Evolutionary conservation across 2,329 filamentous ascomycete genomes (phyloP), one percentile per base, ranked within the genome.

Genomic region (Samsoniella hepiali): DNA sequence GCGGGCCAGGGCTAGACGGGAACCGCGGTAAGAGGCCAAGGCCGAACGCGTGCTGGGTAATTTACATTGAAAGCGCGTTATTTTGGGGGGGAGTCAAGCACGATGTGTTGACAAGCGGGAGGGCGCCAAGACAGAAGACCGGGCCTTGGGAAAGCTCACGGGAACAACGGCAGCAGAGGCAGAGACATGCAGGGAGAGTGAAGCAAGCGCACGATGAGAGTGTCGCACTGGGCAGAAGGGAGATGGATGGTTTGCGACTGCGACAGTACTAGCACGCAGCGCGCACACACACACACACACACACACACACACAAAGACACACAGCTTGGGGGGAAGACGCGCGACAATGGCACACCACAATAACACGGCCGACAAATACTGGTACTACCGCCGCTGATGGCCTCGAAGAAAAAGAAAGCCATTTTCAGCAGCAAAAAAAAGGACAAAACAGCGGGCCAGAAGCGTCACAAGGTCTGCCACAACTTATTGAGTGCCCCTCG

Each of bases 391-490:
- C 22, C 45, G 34, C 34, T n/a, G 15, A 59, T 40, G 57, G 34
- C 22, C 32, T 17, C 15, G 44, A 40, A 29, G 31, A 22, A 60
- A 42, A 9, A 42, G 31, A 50, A 29, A 34, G 36, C 45, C 32
- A 59, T 50, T 13, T 36, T n/a, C 9, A 29, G 8, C 9, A 44
- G 32, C 6, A 15, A 36, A 11, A 36, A 36, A 29, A 31, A 45
- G 31, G 29, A 55, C 5, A 55, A 62, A 62, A 62, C 38, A 62
- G 58, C 58, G 58, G 58, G 58, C 36, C 58, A 31, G 11, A 40
- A 62, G 58, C 58, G 58, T 62, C 58, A 62, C 58, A 62, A 62
- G 58, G 58, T 29, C 49, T 54, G 50, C 49, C 50, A 38, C 58
- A 62, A 55, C 55, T 62, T 62, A 13, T 31, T 27, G 51, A 22